These are phyloP conservation scores for Themeda triandra DNA, from an alignment of 176 grass and related monocot species.

Conservation along the genomic window DNA sequence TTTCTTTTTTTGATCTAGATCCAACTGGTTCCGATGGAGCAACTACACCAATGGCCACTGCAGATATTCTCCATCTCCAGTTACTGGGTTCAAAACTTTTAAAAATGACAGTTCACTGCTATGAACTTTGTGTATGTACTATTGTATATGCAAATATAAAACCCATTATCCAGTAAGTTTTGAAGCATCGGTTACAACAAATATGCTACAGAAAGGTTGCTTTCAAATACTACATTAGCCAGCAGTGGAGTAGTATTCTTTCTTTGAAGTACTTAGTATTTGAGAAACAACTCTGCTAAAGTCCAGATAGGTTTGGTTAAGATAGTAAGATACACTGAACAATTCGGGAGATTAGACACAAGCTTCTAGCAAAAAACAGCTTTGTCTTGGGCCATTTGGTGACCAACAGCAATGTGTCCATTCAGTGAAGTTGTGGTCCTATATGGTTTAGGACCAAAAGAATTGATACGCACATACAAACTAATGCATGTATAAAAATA, in stretches of 20 bases:
- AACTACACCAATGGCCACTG: background rate
- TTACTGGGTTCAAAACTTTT: background rate
- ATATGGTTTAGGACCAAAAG: background rate
- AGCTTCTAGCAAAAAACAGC: background rate
- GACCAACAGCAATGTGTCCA: background rate
- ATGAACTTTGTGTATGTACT: background rate
- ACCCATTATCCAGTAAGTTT: background rate
- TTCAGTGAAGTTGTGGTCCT: background rate
- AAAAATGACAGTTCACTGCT: background rate
- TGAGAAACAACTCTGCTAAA: background rate
- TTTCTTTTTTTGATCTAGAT: background rate
- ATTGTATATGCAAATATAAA: background rate
- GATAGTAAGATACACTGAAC: background rate
- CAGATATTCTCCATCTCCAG: background rate
- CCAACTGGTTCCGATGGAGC: background rate
- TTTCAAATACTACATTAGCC: background rate
- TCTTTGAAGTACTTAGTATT: background rate
- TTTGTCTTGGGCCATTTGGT: background rate
- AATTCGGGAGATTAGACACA: background rate
- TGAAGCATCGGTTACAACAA: background rate
- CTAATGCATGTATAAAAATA: background rate
- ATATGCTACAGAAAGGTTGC: background rate
- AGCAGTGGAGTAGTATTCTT: background rate
- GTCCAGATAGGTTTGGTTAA: background rate
- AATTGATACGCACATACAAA: background rate